Conservation (phyloP, 495 filamentous ascomycete species). For the Podospora australis region DNA sequence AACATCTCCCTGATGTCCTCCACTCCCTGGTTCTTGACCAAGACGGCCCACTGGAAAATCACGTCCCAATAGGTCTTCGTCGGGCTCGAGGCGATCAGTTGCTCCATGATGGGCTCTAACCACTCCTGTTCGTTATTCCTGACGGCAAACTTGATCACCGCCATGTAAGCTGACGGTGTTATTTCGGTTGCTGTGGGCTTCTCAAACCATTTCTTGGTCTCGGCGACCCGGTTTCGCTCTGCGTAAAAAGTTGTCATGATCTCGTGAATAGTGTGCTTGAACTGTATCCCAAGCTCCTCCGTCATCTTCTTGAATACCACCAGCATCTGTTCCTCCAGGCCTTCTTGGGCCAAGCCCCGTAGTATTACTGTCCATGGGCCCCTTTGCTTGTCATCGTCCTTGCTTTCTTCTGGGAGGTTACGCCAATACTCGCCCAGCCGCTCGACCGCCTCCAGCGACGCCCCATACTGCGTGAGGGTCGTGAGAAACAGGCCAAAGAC, state of each 20-base stretch:
- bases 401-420: constrained; percentile 8
- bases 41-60: constrained; percentile 68
- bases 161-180: constrained; percentile 40
- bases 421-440: constrained; percentile 39
- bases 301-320: constrained; percentile 28
- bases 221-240: constrained; percentile 39
- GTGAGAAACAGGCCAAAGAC: constrained; percentile 48
- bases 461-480: constrained; percentile 52
- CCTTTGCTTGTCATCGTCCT: constrained; percentile 25
- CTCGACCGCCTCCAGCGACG: constrained; percentile 51
- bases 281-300: constrained; percentile 25
- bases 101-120: constrained; percentile 56
- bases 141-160: constrained; percentile 43
- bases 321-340: constrained; percentile 49
- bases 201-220: constrained; percentile 59
- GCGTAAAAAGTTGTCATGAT: constrained; percentile 50
- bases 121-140: constrained; percentile 55
- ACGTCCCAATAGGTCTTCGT: constrained; percentile 57
- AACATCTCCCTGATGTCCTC: constrained; percentile 66
- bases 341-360: constrained; percentile 59
- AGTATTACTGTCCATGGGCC: constrained; percentile 56
- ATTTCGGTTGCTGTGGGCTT: constrained; percentile 41
- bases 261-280: constrained; percentile 34
- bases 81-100: constrained; percentile 44
- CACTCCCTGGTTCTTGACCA: constrained; percentile 57